Base-by-base conservation (phyloP, 2,329 filamentous ascomycete species). In the Trichophyton mentagrophytes region DNA sequence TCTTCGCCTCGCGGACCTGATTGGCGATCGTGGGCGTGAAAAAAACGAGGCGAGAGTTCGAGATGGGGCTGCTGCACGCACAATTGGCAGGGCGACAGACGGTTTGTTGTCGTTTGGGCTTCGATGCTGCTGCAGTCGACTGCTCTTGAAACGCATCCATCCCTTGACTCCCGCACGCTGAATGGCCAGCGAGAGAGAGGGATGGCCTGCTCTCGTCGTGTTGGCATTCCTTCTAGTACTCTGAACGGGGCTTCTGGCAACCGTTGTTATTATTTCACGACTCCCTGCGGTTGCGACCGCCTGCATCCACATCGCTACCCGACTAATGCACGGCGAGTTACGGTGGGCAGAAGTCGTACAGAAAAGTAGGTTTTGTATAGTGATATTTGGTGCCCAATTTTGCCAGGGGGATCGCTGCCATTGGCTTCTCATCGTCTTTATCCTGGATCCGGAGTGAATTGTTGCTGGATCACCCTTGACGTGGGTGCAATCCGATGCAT, bases 1-100 rank as follows among this genome's bases (percentile, higher is more conserved):
- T 17, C 57, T 11, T 38, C 53, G 55, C 38, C 59, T 27, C n/a
- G 53, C 62, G 40, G 51, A 57, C 60, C 61, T 65, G 62, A 60
- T 59, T 65, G 61, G 61, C 57, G 59, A 46, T 62, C 27, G 57
- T 53, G 7, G 42, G 51, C 27, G 57, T 60, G 51, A 55, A 36
- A 20, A 55, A 55, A 55, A 55, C 51, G 51, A 55, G 51, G 51
- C 51, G 51, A 27, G 51, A 51, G 20, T 22, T 42, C 40, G 40
- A 44, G 46, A 55, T 55, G 51, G 51, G 27, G 51, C 51, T 55
- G 51, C 51, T 17, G 46, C 46, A 51, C 4, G 20, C 46, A 51
- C 46, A 51, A 51, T 51, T 51, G 46, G 51, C 51, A 55, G 51
- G 51, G 51, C 51, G 51, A 55, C 51, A 36, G 33, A 11, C 15